Evolutionary conservation across 176 grass and related monocot genomes (phyloP).

Genomic region (Hordeum vulgare): DNA sequence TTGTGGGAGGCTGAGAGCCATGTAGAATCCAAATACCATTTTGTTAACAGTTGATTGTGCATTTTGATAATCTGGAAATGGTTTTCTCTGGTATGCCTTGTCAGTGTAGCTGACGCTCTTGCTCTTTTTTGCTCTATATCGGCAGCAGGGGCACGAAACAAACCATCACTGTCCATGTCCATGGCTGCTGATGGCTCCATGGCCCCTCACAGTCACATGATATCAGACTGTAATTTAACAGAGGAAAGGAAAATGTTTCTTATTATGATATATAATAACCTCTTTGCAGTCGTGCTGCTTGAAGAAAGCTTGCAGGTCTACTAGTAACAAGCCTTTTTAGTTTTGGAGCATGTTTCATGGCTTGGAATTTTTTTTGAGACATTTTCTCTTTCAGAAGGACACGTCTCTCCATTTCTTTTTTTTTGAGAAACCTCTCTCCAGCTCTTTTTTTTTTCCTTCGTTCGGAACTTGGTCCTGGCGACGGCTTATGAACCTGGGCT

Average conservation of each 20-base stretch:
- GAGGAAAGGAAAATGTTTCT: neutral
- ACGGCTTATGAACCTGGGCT: too few species aligned
- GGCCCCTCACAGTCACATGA: neutral
- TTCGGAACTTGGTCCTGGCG: too few species aligned
- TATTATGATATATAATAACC: neutral
- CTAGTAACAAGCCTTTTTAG: too few species aligned
- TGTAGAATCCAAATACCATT: constrained; percentile 91
- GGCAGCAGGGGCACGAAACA: neutral
- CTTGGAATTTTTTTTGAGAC: too few species aligned
- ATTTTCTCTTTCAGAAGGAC: too few species aligned
- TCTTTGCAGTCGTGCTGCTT: too few species aligned
- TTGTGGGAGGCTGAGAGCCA: constrained; percentile 91
- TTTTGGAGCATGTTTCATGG: too few species aligned
- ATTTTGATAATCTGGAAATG: constrained; percentile 9
- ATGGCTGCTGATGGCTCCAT: neutral
- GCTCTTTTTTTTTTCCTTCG: too few species aligned
- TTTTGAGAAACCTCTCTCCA: too few species aligned
- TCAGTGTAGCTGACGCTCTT: neutral
- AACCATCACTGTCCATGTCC: neutral
- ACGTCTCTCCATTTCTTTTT: too few species aligned
- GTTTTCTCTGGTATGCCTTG: neutral
- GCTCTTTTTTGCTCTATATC: neutral
- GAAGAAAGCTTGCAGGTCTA: too few species aligned
- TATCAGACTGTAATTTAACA: neutral
- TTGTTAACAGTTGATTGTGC: constrained; percentile 60